These are phyloP conservation scores for Arthrobotrys sphaeroides DNA, from an alignment of 2,329 filamentous ascomycete genomes.

Conservation along the genomic window DNA sequence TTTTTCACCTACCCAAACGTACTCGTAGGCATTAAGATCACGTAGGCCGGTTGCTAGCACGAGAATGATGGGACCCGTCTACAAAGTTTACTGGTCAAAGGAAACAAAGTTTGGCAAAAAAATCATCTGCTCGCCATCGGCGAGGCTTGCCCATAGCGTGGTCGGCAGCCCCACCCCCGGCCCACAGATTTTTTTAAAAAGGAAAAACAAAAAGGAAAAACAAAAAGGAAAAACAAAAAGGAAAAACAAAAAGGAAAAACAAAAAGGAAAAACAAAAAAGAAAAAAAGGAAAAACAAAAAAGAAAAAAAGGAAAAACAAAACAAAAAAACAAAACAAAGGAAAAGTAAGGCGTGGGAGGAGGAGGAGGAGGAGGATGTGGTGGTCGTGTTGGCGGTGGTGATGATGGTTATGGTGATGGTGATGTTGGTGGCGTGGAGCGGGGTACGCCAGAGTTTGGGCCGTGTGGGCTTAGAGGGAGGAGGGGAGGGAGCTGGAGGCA, in stretches of 20 bases:
- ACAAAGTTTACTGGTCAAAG: too few species aligned
- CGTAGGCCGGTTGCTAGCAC: too few species aligned
- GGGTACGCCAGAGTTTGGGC: not conserved
- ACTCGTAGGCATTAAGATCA: too few species aligned
- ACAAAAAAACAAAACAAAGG: too few species aligned
- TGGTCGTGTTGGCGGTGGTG: too few species aligned
- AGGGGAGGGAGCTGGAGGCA: not conserved
- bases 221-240: not conserved
- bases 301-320: too few species aligned
- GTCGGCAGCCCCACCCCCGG: not conserved
- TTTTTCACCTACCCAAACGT: not conserved
- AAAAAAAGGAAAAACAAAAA: not conserved
- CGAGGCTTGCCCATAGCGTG: not conserved
- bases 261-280: not conserved
- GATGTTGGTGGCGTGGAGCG: not conserved
- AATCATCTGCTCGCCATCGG: not conserved
- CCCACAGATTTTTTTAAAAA: not conserved
- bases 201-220: not conserved
- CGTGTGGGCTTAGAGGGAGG: not conserved
- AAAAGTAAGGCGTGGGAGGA: too few species aligned
- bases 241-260: not conserved
- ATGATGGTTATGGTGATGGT: too few species aligned
- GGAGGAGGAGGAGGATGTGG: not conserved
- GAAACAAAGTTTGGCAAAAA: not conserved
- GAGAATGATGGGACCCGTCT: not conserved